phyloP scores from a whole-genome alignment of 2,329 filamentous ascomycete genomes.

The Penicillium griseofulvum region DNA sequence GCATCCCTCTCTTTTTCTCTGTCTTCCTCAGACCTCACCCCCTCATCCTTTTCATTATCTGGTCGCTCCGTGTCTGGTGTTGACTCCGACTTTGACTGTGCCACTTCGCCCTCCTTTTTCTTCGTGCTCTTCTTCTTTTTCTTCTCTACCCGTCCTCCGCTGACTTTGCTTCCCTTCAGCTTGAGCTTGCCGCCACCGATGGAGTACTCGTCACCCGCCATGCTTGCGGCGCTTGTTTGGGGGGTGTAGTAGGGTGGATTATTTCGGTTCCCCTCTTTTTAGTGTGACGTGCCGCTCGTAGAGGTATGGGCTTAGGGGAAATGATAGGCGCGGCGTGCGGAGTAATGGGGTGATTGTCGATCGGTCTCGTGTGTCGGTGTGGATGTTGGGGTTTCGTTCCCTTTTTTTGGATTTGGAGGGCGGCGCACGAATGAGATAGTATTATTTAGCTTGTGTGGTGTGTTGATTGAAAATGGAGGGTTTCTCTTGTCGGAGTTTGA shows the following conservation, averaged over 20 bases:
- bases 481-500: background rate
- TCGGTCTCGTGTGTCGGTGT: background rate
- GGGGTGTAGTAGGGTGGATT: background rate
- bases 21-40: slow-evolving; percentile 7
- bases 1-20: slow-evolving; percentile 22
- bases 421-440: background rate
- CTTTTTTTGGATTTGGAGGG: background rate
- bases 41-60: slow-evolving; percentile 19
- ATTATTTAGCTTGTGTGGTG: background rate
- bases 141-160: slow-evolving; percentile 47
- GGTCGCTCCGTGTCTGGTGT: background rate
- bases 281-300: background rate
- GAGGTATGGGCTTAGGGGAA: background rate
- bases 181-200: slow-evolving; percentile 71
- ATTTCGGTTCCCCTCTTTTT: background rate
- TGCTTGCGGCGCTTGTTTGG: slow-evolving; percentile 3
- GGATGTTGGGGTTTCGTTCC: background rate
- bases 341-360: slow-evolving; percentile 14
- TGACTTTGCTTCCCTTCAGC: slow-evolving; percentile 73
- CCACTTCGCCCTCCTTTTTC: slow-evolving; percentile 21
- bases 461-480: background rate
- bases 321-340: slow-evolving; percentile 15
- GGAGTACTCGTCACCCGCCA: slow-evolving; percentile 64
- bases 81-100: slow-evolving; percentile 11
- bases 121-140: slow-evolving; percentile 52